These are phyloP conservation scores for Amanita muscaria DNA, from an alignment of 768 basidiomycete genomes.

Conservation along the genomic window DNA sequence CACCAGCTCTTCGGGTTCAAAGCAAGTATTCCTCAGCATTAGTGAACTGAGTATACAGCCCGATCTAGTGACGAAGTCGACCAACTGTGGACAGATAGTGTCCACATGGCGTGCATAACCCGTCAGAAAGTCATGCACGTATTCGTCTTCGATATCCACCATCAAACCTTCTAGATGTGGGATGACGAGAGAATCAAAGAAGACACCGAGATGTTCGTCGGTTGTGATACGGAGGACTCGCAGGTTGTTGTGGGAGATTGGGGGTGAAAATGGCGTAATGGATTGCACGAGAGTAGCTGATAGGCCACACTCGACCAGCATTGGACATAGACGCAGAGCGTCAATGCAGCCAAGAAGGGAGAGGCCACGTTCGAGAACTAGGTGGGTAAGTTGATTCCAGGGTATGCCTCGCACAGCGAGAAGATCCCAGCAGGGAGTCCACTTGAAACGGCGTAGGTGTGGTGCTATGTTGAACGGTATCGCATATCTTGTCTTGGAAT, in stretches of 20 bases:
- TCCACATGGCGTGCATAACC: background rate
- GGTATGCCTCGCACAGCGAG: constrained; percentile 1
- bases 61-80: background rate
- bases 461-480: constrained; percentile 1
- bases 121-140: background rate
- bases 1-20: background rate
- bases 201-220: background rate
- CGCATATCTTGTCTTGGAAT: background rate
- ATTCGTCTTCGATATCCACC: background rate
- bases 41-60: background rate
- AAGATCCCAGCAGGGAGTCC: constrained; percentile 1
- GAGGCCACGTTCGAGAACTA: background rate
- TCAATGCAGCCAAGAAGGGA: background rate
- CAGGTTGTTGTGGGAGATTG: background rate
- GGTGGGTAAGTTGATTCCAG: constrained; percentile 1
- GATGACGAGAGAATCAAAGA: background rate
- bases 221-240: background rate
- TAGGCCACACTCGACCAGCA: background rate
- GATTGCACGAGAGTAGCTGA: background rate
- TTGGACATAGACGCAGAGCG: background rate
- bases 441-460: background rate
- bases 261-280: background rate
- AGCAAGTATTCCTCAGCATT: background rate
- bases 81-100: background rate
- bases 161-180: background rate